phyloP scores from a whole-genome alignment of 2,329 filamentous ascomycete species.

The Neocucurbitaria cava region DNA sequence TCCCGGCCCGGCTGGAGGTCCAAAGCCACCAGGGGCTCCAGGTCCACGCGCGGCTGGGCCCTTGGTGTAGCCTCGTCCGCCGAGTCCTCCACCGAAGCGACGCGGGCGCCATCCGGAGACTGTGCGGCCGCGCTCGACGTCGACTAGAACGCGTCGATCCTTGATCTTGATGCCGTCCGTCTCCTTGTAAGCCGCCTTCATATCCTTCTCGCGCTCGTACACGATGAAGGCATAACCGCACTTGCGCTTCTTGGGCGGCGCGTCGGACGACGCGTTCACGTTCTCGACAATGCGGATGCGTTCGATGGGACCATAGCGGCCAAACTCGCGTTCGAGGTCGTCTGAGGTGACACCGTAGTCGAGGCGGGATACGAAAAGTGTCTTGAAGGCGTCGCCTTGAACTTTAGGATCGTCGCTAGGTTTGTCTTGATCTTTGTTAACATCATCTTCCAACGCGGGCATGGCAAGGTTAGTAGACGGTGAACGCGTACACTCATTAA shows the following conservation, averaged over 20 bases:
- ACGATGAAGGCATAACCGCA: constrained; percentile 96
- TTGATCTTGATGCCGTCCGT: constrained; percentile 91
- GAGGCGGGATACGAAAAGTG: constrained; percentile 87
- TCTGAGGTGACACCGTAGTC: constrained; percentile 88
- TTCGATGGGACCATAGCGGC: constrained; percentile 91
- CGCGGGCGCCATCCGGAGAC: constrained; percentile 93
- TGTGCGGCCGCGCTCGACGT: constrained; percentile 94
- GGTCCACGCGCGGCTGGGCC: constrained; percentile 75
- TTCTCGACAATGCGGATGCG: constrained; percentile 89
- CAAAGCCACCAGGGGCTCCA: constrained; percentile 66
- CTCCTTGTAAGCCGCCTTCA: constrained; percentile 96
- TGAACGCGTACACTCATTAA: constrained; percentile 65
- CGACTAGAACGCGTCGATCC: constrained; percentile 88
- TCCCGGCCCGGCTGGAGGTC: constrained; percentile 62
- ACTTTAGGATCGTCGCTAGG: constrained; percentile 86
- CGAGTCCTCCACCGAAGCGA: constrained; percentile 88
- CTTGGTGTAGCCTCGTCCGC: constrained; percentile 92
- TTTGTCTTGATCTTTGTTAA: constrained; percentile 66
- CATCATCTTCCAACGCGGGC: too few relatives aligned
- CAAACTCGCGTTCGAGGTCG: constrained; percentile 92
- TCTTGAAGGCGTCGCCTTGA: constrained; percentile 92
- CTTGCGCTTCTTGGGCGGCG: constrained; percentile 68
- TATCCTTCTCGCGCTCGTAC: constrained; percentile 96
- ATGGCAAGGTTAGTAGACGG: too few relatives aligned
- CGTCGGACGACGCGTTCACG: constrained; percentile 71